These are phyloP conservation scores for Auxenochlorella pyrenoidosa DNA, from an alignment of 139 green algal species.

Conservation along the genomic window DNA sequence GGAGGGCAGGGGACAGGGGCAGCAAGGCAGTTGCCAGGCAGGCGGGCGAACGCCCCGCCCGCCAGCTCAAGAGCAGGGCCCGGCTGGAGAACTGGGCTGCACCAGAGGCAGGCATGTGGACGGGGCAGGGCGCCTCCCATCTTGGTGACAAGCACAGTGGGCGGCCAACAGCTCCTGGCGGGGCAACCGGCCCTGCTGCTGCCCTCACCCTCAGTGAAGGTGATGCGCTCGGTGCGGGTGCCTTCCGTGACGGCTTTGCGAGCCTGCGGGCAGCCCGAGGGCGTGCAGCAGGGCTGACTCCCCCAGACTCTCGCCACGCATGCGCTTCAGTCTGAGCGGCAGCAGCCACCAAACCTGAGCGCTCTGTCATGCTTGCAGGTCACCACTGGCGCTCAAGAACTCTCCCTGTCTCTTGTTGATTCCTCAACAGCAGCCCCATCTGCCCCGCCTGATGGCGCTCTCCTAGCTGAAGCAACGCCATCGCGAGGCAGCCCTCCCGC, in stretches of 20 bases:
- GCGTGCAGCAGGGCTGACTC: neutral
- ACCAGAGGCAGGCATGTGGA: neutral
- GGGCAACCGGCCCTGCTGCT: neutral
- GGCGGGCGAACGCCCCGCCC: neutral
- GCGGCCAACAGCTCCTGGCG: no score
- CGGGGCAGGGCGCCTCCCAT: neutral
- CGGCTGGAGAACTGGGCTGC: neutral
- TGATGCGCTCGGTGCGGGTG: conserved; percentile 13
- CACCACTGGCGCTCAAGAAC: no score
- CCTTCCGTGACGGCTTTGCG: neutral
- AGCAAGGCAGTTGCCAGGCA: neutral
- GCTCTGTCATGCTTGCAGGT: no score
- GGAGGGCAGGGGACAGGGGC: neutral
- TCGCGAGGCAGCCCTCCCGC: no score
- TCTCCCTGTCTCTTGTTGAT: no score
- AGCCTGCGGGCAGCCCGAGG: conserved; percentile 41
- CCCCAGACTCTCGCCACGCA: neutral
- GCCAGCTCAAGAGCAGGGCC: neutral
- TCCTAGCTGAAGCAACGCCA: no score
- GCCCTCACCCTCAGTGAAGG: conserved; percentile 22
- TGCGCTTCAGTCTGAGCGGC: neutral
- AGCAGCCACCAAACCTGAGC: neutral
- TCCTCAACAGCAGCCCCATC: no score
- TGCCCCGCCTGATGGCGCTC: no score
- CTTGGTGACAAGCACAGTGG: no score